A percentile compares a stretch with the other conserved stretches of the same genome.
phyloP scores from a whole-genome alignment of 2,329 filamentous ascomycete species.

The Fusarium sp. region DNA sequence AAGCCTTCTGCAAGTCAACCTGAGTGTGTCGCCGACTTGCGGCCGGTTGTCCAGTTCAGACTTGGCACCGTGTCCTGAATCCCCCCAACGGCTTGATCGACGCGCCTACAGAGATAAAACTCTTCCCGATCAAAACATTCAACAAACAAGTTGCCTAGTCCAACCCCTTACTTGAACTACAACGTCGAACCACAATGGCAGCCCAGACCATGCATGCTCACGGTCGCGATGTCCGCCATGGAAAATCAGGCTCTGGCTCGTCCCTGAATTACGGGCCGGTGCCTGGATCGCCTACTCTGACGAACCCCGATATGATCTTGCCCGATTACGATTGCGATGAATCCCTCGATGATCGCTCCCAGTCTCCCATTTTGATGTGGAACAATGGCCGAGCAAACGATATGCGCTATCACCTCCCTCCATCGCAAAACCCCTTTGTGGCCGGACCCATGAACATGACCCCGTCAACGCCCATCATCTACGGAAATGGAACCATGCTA shows the following conservation, averaged over 20 bases:
- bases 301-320: constrained; percentile 94
- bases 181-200: constrained; percentile 45
- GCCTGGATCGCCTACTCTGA: constrained; percentile 85
- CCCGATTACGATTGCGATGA: constrained; percentile 76
- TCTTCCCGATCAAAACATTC: background rate
- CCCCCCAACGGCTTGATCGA: constrained; percentile 11
- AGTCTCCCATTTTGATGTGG: constrained; percentile 66
- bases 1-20: constrained; percentile 19
- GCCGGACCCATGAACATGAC: constrained; percentile 56
- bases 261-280: constrained; percentile 58
- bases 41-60: constrained; percentile 14
- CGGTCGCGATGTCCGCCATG: constrained; percentile 47
- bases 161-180: constrained; percentile 1
- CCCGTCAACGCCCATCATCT: constrained; percentile 74
- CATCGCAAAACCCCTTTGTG: constrained; percentile 53
- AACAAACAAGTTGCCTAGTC: background rate
- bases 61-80: constrained; percentile 29
- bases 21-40: constrained; percentile 34
- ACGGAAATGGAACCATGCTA: constrained; percentile 77
- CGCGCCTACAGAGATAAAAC: constrained; percentile 16
- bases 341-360: constrained; percentile 64
- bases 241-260: constrained; percentile 40
- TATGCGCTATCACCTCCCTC: constrained; percentile 58
- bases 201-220: constrained; percentile 44
- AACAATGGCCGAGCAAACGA: constrained; percentile 57